Evolutionary conservation across 1,139 yeast species (phyloP), one percentile per base, ranked within the genome.

Genomic region (Taphrina wiesneri): DNA sequence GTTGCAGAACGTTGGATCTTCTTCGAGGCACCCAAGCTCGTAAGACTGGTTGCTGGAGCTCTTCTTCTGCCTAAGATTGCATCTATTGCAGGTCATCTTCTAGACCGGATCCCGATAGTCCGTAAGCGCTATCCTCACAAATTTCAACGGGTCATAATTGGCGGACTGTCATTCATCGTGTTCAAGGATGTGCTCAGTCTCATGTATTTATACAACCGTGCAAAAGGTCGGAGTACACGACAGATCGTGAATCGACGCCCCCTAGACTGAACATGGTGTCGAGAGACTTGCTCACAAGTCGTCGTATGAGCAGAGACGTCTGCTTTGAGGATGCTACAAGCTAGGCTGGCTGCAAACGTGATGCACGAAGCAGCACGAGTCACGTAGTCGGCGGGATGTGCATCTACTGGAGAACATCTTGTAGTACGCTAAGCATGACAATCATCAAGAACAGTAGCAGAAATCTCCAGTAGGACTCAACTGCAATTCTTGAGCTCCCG

Each of bases 21-120:
- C 19, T 43, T 65, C 21, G 67, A 65, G 25, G 67, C 63, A 21
- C 56, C 64, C n/a, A 54, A 43, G 30, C 32, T 65, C 25, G 67
- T 60, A 39, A 36, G 67, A 47, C 47, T 57, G 3, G 41, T 65
- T 28, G 67, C 64, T 21, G 67, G 67, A 23, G 59, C 67, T 0
- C 43, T 65, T 34, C 43, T 65, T 28, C 39, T 65, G 5, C 67
- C 67, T 23, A 59, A 57, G 26, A 36, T 65, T 21, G 53, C 64
- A 17, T 41, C 49, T 13, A 25, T 51, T 34, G 43, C 49, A 13
- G 57, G 63, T 4, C 13, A n/a, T 13, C 13, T 60, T 3, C 53
- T 60, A 7, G 57, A 39, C 21, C 49, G 52, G 3, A 23, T 60
- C n/a, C 57, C 64, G 9, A 15, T 21, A 11, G 21, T 60, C 30